A percentile compares a stretch with the other conserved stretches of the same genome.
Conservation (phyloP, 2,329 filamentous ascomycete genomes). For the Neonectria hederae region DNA sequence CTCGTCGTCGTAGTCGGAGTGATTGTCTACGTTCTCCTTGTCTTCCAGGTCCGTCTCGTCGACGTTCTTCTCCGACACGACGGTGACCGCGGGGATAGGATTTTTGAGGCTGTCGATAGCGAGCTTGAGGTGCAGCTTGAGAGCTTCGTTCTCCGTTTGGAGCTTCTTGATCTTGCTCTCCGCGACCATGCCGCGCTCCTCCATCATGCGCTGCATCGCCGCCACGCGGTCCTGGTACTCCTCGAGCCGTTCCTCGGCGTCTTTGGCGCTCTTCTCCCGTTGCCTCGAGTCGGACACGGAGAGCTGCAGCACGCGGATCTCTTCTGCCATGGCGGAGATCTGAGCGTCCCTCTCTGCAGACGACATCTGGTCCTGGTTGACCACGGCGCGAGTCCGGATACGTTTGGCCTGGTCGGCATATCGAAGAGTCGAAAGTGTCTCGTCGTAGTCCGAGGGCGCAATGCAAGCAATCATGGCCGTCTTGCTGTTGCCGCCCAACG, state of each 20-base stretch:
- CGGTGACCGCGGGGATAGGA: constrained; percentile 75
- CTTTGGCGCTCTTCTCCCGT: constrained; percentile 79
- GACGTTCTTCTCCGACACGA: constrained; percentile 41
- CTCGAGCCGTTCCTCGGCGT: constrained; percentile 85
- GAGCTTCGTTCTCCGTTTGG: constrained; percentile 88
- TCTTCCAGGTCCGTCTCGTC: constrained; percentile 45
- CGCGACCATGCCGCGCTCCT: constrained; percentile 87
- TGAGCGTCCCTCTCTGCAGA: constrained; percentile 94
- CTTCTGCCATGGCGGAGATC: constrained; percentile 93
- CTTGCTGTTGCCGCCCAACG: constrained; percentile 94
- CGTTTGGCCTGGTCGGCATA: constrained; percentile 98
- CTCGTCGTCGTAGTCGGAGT: constrained; percentile 69
- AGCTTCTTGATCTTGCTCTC: constrained; percentile 94
- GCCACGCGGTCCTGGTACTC: constrained; percentile 93
- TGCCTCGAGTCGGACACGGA: constrained; percentile 72
- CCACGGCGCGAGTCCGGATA: constrained; percentile 91
- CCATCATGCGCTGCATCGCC: constrained; percentile 94
- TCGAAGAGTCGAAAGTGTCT: constrained; percentile 93
- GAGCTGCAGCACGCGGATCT: constrained; percentile 87
- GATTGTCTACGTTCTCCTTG: constrained; percentile 56
- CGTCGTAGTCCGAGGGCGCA: constrained; percentile 93
- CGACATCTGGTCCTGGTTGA: constrained; percentile 95
- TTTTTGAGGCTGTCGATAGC: constrained; percentile 89
- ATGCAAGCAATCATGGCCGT: constrained; percentile 99
- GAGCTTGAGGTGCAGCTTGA: constrained; percentile 87